Conservation (phyloP, 768 basidiomycete species). For the Russula sp. region DNA sequence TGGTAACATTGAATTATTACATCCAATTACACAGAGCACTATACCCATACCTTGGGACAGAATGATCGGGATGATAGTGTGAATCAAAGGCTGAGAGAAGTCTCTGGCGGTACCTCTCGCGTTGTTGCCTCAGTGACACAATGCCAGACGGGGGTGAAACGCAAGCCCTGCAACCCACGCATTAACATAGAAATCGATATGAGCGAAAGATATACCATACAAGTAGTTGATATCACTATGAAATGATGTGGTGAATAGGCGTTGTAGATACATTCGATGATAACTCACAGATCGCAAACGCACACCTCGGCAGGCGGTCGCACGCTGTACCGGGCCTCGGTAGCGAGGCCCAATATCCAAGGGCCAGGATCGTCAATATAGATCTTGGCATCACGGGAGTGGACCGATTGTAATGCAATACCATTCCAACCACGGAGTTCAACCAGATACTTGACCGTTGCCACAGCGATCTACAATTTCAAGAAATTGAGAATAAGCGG, state of each 20-base stretch:
- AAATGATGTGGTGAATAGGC: constrained; percentile 11
- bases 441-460: constrained; percentile 85
- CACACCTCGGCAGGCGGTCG: constrained; percentile 78
- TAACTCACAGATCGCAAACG: constrained; percentile 74
- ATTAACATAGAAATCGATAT: constrained; percentile 19
- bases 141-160: constrained; percentile 72
- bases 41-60: constrained; percentile 60
- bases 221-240: constrained; percentile 76
- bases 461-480: constrained; percentile 68
- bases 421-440: constrained; percentile 94
- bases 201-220: constrained; percentile 42
- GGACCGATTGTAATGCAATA: constrained; percentile 75
- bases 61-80: constrained; percentile 87
- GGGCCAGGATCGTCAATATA: constrained; percentile 96
- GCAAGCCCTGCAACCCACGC: constrained; percentile 53
- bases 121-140: constrained; percentile 73
- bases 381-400: constrained; percentile 87
- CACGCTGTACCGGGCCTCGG: constrained; percentile 77
- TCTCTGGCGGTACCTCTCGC: constrained; percentile 74
- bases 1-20: constrained; percentile 8
- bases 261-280: background rate
- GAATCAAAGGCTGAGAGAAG: constrained; percentile 77
- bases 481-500: constrained; percentile 7
- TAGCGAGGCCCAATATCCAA: constrained; percentile 90
- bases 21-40: background rate